A percentile compares a stretch with the other conserved stretches of the same genome.
phyloP scores from a whole-genome alignment of 306 rosid genomes.

The Casuarina equisetifolia region DNA sequence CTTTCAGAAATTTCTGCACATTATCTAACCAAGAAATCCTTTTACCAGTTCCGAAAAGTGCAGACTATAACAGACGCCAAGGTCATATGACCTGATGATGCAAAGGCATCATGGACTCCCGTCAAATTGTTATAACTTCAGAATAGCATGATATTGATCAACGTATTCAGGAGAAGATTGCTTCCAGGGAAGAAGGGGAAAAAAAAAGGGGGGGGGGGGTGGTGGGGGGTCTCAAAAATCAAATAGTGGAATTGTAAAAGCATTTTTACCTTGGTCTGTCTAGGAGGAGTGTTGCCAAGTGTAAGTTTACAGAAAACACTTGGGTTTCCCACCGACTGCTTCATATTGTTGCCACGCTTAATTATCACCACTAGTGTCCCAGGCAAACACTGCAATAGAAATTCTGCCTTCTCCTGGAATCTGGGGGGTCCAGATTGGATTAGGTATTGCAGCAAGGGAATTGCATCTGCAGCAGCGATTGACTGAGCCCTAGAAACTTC shows the following conservation, averaged over 20 bases:
- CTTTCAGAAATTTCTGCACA: background rate
- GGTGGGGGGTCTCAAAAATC: background rate
- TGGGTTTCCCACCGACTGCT: conserved; percentile 96
- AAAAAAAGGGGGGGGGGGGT: too few species aligned
- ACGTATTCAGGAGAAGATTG: background rate
- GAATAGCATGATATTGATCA: background rate
- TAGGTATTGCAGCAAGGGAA: conserved; percentile 89
- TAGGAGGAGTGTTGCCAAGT: conserved; percentile 81
- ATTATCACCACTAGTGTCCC: conserved; percentile 89
- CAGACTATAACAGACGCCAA: background rate
- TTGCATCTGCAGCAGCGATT: conserved; percentile 95
- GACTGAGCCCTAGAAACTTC: conserved; percentile 98
- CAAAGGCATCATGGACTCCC: background rate
- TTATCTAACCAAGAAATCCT: background rate
- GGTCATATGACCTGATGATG: background rate
- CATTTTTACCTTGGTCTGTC: conserved; percentile 74
- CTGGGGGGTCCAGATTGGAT: conserved; percentile 98
- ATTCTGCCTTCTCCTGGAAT: conserved; percentile 95
- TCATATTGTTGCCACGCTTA: conserved; percentile 94
- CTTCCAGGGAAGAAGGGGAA: background rate
- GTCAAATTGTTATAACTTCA: background rate
- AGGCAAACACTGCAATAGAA: conserved; percentile 95
- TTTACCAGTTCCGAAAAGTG: background rate
- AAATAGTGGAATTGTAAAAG: conserved; percentile 3
- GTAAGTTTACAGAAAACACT: conserved; percentile 95